Conservation (phyloP, 345 rosid genomes). For the Sonneratia alba region DNA sequence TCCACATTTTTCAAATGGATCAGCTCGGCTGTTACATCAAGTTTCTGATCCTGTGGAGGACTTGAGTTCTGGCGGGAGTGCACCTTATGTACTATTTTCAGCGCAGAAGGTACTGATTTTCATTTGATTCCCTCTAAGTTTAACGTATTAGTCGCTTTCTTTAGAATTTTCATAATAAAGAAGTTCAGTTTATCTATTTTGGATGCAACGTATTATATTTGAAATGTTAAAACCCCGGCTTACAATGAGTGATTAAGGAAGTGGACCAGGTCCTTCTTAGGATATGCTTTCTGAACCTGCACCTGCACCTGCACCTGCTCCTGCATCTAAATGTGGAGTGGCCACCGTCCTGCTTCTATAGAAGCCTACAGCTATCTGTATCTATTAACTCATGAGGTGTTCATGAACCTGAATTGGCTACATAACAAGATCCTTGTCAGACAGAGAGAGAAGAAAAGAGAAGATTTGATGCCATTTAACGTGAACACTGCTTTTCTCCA, state of each 20-base stretch:
- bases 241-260: background rate
- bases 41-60: conserved; percentile 49
- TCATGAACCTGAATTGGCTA: background rate
- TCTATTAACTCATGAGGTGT: background rate
- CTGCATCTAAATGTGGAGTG: background rate
- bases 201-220: background rate
- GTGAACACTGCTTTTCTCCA: background rate
- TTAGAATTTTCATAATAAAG: background rate
- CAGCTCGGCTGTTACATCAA: conserved; percentile 41
- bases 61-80: conserved; percentile 26
- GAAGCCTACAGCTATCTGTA: background rate
- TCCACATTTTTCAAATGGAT: conserved; percentile 63
- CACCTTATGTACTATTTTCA: conserved; percentile 63
- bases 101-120: conserved; percentile 58
- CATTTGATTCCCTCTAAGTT: conserved; percentile 1
- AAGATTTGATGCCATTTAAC: background rate
- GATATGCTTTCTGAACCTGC: background rate
- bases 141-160: background rate
- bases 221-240: background rate
- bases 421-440: background rate
- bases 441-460: background rate
- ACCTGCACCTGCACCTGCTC: background rate
- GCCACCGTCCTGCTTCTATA: background rate
- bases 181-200: background rate
- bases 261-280: background rate